Conservation (phyloP, 2,329 filamentous ascomycete genomes). For the Meredithiella fracta region DNA sequence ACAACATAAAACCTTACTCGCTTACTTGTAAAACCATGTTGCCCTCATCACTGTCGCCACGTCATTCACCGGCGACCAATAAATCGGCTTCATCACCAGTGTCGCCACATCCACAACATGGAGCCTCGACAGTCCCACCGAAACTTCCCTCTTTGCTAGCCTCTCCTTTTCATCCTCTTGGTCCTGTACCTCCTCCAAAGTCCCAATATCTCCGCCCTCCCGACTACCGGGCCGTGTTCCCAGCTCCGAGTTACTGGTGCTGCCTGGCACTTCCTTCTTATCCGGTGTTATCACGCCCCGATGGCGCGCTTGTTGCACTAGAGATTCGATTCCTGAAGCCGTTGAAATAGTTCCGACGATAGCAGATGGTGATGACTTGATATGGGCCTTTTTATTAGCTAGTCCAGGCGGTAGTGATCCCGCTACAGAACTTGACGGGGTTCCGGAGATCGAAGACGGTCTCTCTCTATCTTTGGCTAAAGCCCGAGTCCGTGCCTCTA, state of each 20-base stretch:
- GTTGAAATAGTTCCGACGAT: not conserved
- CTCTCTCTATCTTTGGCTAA: conserved; percentile 6
- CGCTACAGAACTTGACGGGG: not conserved
- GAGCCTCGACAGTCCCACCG: conserved; percentile 77
- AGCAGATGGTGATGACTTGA: conserved; percentile 4
- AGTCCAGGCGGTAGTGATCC: not conserved
- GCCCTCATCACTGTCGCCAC: conserved; percentile 65
- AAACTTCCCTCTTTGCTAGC: conserved; percentile 36
- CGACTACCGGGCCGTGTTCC: not conserved
- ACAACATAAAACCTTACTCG: not conserved
- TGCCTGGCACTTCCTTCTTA: not conserved
- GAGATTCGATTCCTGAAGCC: conserved; percentile 8
- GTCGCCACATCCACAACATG: conserved; percentile 74
- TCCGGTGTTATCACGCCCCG: not conserved
- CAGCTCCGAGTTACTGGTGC: not conserved
- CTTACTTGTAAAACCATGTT: conserved; percentile 84
- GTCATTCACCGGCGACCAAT: conserved; percentile 91
- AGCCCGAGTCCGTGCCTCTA: conserved; percentile 10
- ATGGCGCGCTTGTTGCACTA: conserved; percentile 9
- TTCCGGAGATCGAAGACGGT: not conserved
- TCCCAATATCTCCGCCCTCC: not conserved
- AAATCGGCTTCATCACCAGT: conserved; percentile 86
- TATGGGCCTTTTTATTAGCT: not conserved
- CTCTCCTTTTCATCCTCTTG: not conserved
- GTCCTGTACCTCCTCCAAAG: not conserved